These are phyloP conservation scores for Sequoia sempervirens DNA, from an alignment of 75 land plant genomes.

Conservation along the genomic window DNA sequence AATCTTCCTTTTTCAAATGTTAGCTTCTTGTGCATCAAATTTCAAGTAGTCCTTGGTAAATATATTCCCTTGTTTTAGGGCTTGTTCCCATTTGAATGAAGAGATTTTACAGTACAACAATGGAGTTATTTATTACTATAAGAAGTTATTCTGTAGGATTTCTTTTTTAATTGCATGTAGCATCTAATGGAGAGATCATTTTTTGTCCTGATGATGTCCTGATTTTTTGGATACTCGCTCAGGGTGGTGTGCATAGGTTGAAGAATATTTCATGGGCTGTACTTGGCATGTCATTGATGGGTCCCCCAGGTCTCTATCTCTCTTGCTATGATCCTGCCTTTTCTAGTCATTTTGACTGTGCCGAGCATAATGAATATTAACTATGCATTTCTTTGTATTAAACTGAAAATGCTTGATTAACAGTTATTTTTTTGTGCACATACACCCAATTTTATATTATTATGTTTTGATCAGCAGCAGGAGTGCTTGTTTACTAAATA, in stretches of 20 bases:
- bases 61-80: background rate
- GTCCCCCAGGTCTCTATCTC: constrained; percentile 23
- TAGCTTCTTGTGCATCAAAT: background rate
- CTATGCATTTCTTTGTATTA: background rate
- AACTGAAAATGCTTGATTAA: background rate
- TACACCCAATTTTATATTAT: background rate
- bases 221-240: background rate
- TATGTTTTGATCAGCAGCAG: background rate
- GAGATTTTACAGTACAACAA: background rate
- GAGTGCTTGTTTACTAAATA: background rate
- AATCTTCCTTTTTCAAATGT: background rate
- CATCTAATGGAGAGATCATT: background rate
- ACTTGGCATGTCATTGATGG: constrained; percentile 35
- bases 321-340: background rate
- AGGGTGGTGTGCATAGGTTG: constrained; percentile 50
- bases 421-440: background rate
- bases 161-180: background rate
- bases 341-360: background rate
- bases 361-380: background rate
- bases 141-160: background rate
- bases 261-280: constrained; percentile 72
- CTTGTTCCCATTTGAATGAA: background rate
- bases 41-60: background rate
- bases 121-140: background rate
- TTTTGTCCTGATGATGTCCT: background rate